A percentile compares a stretch with the other conserved stretches of the same genome.
Evolutionary conservation across 306 rosid genomes (phyloP).

Genomic region (Quercus engelmannii): DNA sequence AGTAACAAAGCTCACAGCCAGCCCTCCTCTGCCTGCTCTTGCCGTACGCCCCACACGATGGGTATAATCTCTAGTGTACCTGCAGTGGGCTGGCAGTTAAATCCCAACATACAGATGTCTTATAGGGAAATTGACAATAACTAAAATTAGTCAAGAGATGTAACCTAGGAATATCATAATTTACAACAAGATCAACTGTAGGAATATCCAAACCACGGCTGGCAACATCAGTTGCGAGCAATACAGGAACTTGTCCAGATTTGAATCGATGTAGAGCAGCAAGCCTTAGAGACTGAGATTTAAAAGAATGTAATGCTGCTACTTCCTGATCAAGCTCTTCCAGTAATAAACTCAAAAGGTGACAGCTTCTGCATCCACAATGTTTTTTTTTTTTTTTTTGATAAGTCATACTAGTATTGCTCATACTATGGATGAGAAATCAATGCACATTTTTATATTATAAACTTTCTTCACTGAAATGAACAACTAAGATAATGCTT

Average conservation of each 20-base stretch:
- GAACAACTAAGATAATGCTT: neutral
- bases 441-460: neutral
- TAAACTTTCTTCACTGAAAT: neutral
- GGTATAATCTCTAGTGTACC: conserved; percentile 77
- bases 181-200: conserved; percentile 85
- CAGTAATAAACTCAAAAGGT: conserved; percentile 63
- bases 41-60: conserved; percentile 96
- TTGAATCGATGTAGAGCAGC: conserved; percentile 74
- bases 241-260: conserved; percentile 71
- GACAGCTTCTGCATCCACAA: conserved; percentile 63
- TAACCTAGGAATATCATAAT: conserved; percentile 88
- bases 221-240: conserved; percentile 94
- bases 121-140: conserved; percentile 6
- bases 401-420: too few relatives aligned
- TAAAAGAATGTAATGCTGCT: conserved; percentile 73
- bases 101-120: conserved; percentile 9
- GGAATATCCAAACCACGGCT: conserved; percentile 94
- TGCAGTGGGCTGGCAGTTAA: conserved; percentile 29
- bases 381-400: neutral
- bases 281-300: conserved; percentile 77
- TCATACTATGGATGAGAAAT: neutral
- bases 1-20: conserved; percentile 72
- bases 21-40: conserved; percentile 92
- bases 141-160: conserved; percentile 5
- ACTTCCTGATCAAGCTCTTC: conserved; percentile 76